phyloP scores from a whole-genome alignment of 768 basidiomycete species.

The Serendipita indica region DNA sequence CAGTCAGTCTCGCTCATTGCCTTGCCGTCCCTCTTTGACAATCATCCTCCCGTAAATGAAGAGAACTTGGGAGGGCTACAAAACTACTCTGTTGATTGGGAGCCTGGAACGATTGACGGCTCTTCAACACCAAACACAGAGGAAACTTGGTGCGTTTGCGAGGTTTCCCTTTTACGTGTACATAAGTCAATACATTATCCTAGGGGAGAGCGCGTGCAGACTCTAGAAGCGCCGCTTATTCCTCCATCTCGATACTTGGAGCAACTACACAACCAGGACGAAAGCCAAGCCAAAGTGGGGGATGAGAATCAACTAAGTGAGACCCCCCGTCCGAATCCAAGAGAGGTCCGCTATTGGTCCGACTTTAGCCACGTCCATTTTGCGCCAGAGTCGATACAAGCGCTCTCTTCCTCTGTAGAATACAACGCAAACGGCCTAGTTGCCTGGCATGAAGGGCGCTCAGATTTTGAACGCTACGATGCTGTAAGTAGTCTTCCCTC shows the following conservation, averaged over 20 bases:
- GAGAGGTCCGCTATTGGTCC: neutral
- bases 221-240: neutral
- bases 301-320: neutral
- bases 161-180: neutral
- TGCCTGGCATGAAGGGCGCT: neutral
- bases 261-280: neutral
- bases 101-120: neutral
- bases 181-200: neutral
- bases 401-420: neutral
- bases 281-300: neutral
- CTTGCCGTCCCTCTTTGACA: neutral
- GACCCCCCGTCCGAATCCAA: neutral
- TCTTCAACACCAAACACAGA: neutral
- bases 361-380: neutral
- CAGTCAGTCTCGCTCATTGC: neutral
- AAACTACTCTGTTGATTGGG: neutral
- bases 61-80: neutral
- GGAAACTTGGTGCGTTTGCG: neutral
- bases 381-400: neutral
- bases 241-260: neutral
- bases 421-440: neutral
- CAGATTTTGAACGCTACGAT: neutral
- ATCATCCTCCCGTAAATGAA: neutral
- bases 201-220: neutral
- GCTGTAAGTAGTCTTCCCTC: neutral